phyloP scores from a whole-genome alignment of 2,329 filamentous ascomycete genomes.

The Aspergillus bombycis region DNA sequence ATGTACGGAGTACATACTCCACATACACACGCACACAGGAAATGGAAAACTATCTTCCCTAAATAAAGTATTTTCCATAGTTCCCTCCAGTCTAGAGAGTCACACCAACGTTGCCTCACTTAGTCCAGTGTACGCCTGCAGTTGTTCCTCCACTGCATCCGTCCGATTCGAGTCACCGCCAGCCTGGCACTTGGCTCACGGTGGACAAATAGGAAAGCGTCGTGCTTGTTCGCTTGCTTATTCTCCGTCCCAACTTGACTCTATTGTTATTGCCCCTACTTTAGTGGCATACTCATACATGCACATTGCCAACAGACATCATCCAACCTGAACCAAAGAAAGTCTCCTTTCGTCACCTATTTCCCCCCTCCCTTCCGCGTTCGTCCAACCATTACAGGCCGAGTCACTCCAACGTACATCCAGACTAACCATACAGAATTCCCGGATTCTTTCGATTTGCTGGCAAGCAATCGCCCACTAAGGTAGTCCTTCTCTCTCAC shows the following conservation, averaged over 20 bases:
- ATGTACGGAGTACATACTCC: background rate
- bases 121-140: background rate
- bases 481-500: conserved; percentile 6
- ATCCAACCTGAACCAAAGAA: conserved; percentile 1
- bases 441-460: conserved; percentile 9
- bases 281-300: conserved; percentile 2
- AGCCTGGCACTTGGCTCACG: conserved; percentile 13
- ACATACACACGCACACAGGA: background rate
- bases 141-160: conserved; percentile 27
- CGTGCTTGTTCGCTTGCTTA: conserved; percentile 3
- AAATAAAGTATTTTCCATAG: background rate
- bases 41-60: background rate
- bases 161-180: conserved; percentile 35
- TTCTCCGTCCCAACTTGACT: conserved; percentile 7
- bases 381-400: background rate
- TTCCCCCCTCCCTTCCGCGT: conserved; percentile 2
- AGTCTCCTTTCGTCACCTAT: background rate
- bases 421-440: background rate
- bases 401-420: background rate
- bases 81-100: background rate
- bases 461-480: conserved; percentile 17
- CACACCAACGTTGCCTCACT: conserved; percentile 8
- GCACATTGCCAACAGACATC: background rate
- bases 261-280: conserved; percentile 6
- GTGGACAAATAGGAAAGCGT: conserved; percentile 1